Evolutionary conservation across 2,329 filamentous ascomycete genomes (phyloP).

Genomic region (Plenodomus tracheiphilus): DNA sequence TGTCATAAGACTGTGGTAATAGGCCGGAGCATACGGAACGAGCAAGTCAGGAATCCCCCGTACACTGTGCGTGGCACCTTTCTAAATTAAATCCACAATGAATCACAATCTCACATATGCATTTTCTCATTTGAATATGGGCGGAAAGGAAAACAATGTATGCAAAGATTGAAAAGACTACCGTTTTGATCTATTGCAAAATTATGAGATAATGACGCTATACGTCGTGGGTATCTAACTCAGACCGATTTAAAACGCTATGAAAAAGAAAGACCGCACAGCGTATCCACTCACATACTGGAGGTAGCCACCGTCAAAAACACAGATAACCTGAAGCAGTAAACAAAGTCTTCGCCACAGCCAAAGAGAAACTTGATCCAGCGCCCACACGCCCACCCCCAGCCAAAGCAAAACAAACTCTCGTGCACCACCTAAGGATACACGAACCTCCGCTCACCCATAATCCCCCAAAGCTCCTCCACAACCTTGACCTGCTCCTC

Average conservation of each 20-base stretch:
- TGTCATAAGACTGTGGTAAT: background rate
- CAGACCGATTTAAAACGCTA: background rate
- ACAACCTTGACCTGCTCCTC: constrained; percentile 39
- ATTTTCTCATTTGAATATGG: too few species aligned
- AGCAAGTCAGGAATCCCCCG: background rate
- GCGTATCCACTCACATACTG: background rate
- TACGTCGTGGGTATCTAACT: background rate
- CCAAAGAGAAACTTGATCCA: too few species aligned
- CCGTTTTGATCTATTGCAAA: background rate
- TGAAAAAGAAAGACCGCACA: background rate
- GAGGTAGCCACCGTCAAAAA: background rate
- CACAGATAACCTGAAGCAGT: too few species aligned
- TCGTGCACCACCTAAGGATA: constrained; percentile 5
- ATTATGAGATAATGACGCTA: background rate
- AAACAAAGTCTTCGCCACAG: too few species aligned
- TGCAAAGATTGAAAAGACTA: background rate
- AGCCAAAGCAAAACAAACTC: background rate
- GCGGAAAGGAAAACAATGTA: background rate
- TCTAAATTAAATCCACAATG: background rate
- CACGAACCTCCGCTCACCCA: constrained; percentile 40
- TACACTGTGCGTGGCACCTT: background rate
- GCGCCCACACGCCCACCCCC: too few species aligned
- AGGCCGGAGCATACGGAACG: background rate
- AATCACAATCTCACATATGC: background rate
- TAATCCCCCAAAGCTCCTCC: constrained; percentile 40